Conservation (phyloP, 73 alveolate species). For the Paramecium sexaurelia region DNA sequence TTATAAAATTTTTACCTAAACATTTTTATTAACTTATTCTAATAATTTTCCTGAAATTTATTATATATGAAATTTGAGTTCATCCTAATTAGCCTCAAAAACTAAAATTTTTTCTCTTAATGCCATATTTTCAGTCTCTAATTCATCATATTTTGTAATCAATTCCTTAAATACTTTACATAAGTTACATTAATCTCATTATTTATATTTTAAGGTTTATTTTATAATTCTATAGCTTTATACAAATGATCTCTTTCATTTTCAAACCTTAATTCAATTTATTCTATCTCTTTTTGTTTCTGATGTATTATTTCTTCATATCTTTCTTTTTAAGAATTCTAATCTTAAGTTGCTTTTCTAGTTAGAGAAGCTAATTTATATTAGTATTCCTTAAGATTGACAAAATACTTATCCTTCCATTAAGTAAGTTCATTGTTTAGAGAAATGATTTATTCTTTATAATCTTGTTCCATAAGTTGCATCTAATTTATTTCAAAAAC, state of each 20-base stretch:
- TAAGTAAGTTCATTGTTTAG: neutral
- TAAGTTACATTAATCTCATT: neutral
- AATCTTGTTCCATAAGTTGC: neutral
- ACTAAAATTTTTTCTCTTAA: neutral
- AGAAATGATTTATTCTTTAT: neutral
- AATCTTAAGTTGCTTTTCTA: neutral
- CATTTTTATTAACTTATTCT: neutral
- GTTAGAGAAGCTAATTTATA: neutral
- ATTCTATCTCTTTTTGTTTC: constrained; percentile 19
- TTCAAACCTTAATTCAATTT: constrained; percentile 21
- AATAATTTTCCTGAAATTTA: neutral
- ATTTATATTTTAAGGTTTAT: neutral
- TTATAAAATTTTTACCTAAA: neutral
- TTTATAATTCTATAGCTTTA: neutral
- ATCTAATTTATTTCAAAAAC: neutral
- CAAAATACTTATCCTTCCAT: constrained; percentile 42
- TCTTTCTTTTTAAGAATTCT: neutral
- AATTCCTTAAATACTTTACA: neutral
- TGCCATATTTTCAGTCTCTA: neutral
- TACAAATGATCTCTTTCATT: constrained; percentile 33
- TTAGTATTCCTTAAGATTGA: neutral
- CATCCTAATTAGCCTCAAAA: constrained; percentile 3
- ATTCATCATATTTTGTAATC: neutral
- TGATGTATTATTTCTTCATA: constrained; percentile 17
- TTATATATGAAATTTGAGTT: neutral